Base-by-base conservation (phyloP, 2,329 filamentous ascomycete species). In the Fusarium oligoseptatum region DNA sequence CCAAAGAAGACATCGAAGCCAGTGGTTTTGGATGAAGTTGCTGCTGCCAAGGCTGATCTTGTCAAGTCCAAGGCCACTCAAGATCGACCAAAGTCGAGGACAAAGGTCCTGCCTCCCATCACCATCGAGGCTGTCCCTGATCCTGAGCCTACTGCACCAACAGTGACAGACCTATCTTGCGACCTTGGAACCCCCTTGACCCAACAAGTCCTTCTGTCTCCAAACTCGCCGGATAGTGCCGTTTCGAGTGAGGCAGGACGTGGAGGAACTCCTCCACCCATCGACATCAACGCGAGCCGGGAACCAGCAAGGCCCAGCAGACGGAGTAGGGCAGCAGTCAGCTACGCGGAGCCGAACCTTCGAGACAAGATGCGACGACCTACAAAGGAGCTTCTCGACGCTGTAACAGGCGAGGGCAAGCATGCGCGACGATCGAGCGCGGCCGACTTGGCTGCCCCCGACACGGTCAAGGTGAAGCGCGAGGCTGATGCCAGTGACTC, bases 361-460 rank as follows among this genome's bases (percentile, higher is more conserved):
- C 89, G 93, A 71, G 93, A 92, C 79, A 97, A 97, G 84, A 95
- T 97, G 94, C 89, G 94, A 68, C 89, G 94, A 68, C 93, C 94
- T 24, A 93, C 92, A 2, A 94, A 94, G 79, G 91, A 94, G 73
- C 83, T 95, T 11, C 89, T 92, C 39, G 93, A 95, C 81, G 94
- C 93, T 2, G 93, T 96, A 15, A 83, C 88, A 12, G 91, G 89
- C n/a, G 89, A 92, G 75, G 88, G 87, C 36, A 91, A 88, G 78
- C 85, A 87, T 68, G 67, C 86, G 74, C 80, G 85, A 60, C 82
- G 84, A 64, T 83, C 81, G 27, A 88, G 85, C 70, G 83, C 77
- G 52, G 78, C 68, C 45, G 82, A 82, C 14, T 73, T 76, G 32
- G 20, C 65, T 37, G 70, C 71, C 12, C 70, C 78, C 5, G 82